Percentiles rank a stretch among this genome's conserved stretches.
These are phyloP conservation scores for Dactylellina leptospora DNA, from an alignment of 2,329 filamentous ascomycete species.

Conservation along the genomic window DNA sequence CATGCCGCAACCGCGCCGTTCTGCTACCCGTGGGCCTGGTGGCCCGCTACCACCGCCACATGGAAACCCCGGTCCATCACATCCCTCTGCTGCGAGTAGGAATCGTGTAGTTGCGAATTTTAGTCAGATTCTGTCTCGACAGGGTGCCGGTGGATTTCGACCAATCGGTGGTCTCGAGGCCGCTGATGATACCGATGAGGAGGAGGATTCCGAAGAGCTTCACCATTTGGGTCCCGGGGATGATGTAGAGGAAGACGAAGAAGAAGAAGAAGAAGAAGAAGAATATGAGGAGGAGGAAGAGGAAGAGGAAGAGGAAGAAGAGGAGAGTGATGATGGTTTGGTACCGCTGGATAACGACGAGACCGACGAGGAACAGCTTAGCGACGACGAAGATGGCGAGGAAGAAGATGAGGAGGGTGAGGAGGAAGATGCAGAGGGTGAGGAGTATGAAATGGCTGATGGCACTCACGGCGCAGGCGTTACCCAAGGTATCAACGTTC, in stretches of 20 bases:
- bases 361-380: constrained; percentile 37
- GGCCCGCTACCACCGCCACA: neutral
- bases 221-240: neutral
- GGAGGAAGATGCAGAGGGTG: constrained; percentile 25
- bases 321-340: constrained; percentile 38
- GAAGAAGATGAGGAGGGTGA: constrained; percentile 21
- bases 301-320: constrained; percentile 25
- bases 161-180: constrained; percentile 45
- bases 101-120: constrained; percentile 47
- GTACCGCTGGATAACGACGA: constrained; percentile 40
- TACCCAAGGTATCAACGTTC: constrained; percentile 26
- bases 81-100: constrained; percentile 7
- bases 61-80: neutral
- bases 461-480: constrained; percentile 5
- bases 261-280: neutral
- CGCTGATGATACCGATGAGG: constrained; percentile 17
- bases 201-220: constrained; percentile 13
- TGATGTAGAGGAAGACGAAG: constrained; percentile 13
- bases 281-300: constrained; percentile 4
- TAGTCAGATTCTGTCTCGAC: constrained; percentile 39
- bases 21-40: constrained; percentile 10
- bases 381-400: constrained; percentile 6
- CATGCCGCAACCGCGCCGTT: constrained; percentile 41
- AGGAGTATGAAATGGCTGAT: constrained; percentile 19
- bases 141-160: constrained; percentile 43